Base-by-base conservation (phyloP, 495 filamentous ascomycete genomes). In the Arthonia radiata region DNA sequence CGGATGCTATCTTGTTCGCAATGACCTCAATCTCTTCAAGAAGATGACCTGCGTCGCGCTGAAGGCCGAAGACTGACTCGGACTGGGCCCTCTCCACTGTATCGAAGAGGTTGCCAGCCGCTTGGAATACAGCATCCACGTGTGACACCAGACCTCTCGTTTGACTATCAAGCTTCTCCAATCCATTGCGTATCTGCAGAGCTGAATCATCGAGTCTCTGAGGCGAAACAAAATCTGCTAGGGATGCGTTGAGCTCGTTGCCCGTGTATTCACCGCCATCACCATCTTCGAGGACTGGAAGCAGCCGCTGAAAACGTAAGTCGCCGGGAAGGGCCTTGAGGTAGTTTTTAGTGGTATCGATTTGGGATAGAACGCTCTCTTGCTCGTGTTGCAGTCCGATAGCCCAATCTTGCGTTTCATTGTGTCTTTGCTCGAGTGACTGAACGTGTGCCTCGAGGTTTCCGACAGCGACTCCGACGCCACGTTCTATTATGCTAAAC, bases 21-120 rank as follows among this genome's bases (percentile, higher is more conserved):
- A 94, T 54, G 0, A 76, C 68, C 41, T 81, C 68, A 22, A 99
- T 78, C 41, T 94, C 89, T 26, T 83, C 65, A 27, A 82, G 43
- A 10, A 93, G 48, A 29, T 53, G 56, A 21, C 55, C 50, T 13
- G 57, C 48, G 17, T 57, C 54, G 24, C 19, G 6, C 19, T 60
- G 53, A 3, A 38, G 57, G 39, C 4, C 45, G 35, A 18, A 33
- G 1, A 32, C 17, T n/a, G 41, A 44, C n/a, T 31, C 31, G 18
- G 28, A 36, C 17, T 44, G 35, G 14, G 37, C 42, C 30, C 44
- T 35, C 6, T 47, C 53, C 27, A 46, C 38, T 30, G 36, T 52
- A 36, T 35, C 30, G 2, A 40, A 13, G 23, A 71, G 47, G n/a
- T 46, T 51, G 6, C 61, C 52, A n/a, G n/a, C n/a, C n/a, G n/a